These are phyloP conservation scores for Lepidium sativum DNA, from an alignment of 345 rosid species.

Conservation along the genomic window DNA sequence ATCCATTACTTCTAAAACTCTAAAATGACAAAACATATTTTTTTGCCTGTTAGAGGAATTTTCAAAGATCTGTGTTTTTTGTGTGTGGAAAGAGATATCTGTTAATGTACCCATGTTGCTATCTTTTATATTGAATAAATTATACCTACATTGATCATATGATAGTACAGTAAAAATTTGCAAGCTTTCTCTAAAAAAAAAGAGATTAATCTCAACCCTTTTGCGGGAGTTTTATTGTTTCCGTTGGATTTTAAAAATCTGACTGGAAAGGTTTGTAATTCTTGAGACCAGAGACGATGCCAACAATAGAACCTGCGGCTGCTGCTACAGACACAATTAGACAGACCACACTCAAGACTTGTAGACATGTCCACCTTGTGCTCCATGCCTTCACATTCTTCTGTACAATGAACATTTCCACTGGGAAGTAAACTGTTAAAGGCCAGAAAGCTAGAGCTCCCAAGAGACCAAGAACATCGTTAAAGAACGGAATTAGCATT, in stretches of 20 bases:
- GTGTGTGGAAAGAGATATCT: too few relatives aligned
- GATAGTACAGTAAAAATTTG: too few relatives aligned
- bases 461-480: conserved; percentile 68
- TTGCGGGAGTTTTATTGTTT: background rate
- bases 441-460: conserved; percentile 98
- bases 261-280: conserved; percentile 58
- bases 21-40: too few relatives aligned
- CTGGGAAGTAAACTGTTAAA: conserved; percentile 76
- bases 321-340: conserved; percentile 65
- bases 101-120: too few relatives aligned
- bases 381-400: conserved; percentile 71
- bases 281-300: conserved; percentile 53
- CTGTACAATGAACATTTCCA: conserved; percentile 77
- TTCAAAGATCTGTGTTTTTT: too few relatives aligned
- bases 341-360: conserved; percentile 65
- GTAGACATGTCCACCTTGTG: conserved; percentile 66
- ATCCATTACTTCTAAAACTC: too few relatives aligned
- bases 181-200: too few relatives aligned
- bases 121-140: too few relatives aligned
- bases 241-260: conserved; percentile 25
- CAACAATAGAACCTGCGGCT: conserved; percentile 74
- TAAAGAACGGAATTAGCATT: conserved; percentile 87
- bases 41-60: too few relatives aligned
- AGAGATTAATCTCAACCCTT: background rate
- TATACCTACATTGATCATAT: too few relatives aligned